These are phyloP conservation scores for Penicillium corylophilum DNA, from an alignment of 2,329 filamentous ascomycete species.

Conservation along the genomic window DNA sequence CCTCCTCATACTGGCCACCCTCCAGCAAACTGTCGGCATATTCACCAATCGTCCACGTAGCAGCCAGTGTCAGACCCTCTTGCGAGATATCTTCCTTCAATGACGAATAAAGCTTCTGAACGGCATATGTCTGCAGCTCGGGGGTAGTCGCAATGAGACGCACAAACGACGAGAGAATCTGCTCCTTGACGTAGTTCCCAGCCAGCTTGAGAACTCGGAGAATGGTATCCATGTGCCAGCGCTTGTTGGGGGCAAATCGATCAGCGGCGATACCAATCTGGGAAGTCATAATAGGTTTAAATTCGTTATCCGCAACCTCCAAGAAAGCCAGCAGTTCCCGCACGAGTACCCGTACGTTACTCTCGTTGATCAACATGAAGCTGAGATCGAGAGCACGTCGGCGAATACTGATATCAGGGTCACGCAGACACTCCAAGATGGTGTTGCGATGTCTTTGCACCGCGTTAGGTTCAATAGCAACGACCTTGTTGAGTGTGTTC, in stretches of 20 bases:
- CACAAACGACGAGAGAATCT: conserved; percentile 94
- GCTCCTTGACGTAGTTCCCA: conserved; percentile 96
- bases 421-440: conserved; percentile 90
- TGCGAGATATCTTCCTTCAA: conserved; percentile 97
- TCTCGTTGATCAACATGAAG: conserved; percentile 96
- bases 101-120: conserved; percentile 87
- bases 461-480: conserved; percentile 95
- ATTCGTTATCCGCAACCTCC: conserved; percentile 96
- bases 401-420: conserved; percentile 97
- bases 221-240: conserved; percentile 99
- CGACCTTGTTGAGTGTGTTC: conserved; percentile 96
- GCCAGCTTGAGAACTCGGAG: conserved; percentile 88
- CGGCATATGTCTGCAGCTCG: conserved; percentile 92
- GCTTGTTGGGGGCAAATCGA: conserved; percentile 91
- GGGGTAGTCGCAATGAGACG: conserved; percentile 91
- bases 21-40: conserved; percentile 87
- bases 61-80: conserved; percentile 88
- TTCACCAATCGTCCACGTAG: conserved; percentile 96
- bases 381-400: conserved; percentile 93
- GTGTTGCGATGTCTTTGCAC: conserved; percentile 97
- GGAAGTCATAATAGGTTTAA: conserved; percentile 97
- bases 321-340: conserved; percentile 91
- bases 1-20: conserved; percentile 90
- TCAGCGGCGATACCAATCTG: conserved; percentile 98
- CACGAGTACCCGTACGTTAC: conserved; percentile 90